phyloP scores from a whole-genome alignment of 78 protist species.

The Dictyostelium intermedium region DNA sequence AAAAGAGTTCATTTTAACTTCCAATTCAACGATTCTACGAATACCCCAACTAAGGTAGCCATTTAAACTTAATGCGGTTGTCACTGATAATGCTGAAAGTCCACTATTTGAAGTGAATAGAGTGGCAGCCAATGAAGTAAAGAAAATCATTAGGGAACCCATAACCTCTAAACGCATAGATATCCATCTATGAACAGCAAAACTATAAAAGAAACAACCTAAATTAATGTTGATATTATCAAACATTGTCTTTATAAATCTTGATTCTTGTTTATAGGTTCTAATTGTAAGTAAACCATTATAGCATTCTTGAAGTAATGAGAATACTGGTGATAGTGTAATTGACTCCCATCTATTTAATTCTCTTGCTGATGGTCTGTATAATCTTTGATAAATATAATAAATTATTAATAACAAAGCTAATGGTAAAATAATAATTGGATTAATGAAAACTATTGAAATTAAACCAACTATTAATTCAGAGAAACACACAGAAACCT shows the following conservation, averaged over 20 bases:
- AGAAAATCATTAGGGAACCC: constrained; percentile 36
- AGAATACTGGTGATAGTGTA: constrained; percentile 88
- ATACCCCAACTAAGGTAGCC: constrained; percentile 14
- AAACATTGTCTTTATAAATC: constrained; percentile 3
- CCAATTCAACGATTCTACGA: constrained; percentile 40
- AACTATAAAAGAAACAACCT: constrained; percentile 40
- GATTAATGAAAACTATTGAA: constrained; percentile 14
- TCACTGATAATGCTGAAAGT: constrained; percentile 70
- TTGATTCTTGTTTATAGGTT: constrained; percentile 66
- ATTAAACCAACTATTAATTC: constrained; percentile 1
- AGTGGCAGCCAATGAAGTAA: constrained; percentile 44
- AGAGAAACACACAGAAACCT: not conserved
- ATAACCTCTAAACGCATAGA: constrained; percentile 79
- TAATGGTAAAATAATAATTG: constrained; percentile 39
- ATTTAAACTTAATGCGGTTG: constrained; percentile 70
- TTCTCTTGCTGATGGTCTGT: constrained; percentile 81
- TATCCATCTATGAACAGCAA: constrained; percentile 85
- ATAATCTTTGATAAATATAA: constrained; percentile 76
- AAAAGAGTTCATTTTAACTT: constrained; percentile 86
- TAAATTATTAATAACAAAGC: constrained; percentile 37
- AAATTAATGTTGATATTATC: constrained; percentile 17
- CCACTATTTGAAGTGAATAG: constrained; percentile 43
- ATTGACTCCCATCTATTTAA: constrained; percentile 89
- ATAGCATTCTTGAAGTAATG: constrained; percentile 87
- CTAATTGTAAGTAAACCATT: constrained; percentile 93